A percentile compares a stretch with the other conserved stretches of the same genome.
Evolutionary conservation across 495 filamentous ascomycete species (phyloP).

Genomic region (Aspergillus sclerotioniger): DNA sequence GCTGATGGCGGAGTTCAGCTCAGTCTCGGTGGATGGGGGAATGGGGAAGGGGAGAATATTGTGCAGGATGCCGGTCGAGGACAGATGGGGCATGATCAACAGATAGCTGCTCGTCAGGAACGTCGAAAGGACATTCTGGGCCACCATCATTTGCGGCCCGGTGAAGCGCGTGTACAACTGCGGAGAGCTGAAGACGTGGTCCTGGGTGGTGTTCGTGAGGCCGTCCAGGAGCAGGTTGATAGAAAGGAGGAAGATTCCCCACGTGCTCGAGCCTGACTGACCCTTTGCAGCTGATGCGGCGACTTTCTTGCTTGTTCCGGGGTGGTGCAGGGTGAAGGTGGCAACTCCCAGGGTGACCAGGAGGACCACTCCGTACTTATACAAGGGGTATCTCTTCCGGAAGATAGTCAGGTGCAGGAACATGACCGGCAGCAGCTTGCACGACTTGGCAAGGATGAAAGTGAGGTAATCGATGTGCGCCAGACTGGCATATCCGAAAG

Average conservation of each 20-base stretch:
- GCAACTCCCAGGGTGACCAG: conserved; percentile 90
- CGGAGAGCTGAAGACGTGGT: conserved; percentile 77
- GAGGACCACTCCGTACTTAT: conserved; percentile 92
- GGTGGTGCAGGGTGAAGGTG: conserved; percentile 88
- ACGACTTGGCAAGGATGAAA: conserved; percentile 95
- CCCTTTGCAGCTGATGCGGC: conserved; percentile 40
- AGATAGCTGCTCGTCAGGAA: conserved; percentile 72
- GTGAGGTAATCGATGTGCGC: conserved; percentile 98
- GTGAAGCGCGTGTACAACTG: conserved; percentile 65
- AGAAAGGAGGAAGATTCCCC: conserved; percentile 81
- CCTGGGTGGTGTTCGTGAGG: conserved; percentile 93
- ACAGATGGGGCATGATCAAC: conserved; percentile 73
- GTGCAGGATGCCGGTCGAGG: conserved; percentile 59
- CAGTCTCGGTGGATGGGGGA: conserved; percentile 54
- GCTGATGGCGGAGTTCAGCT: conserved; percentile 72
- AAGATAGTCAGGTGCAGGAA: conserved; percentile 91
- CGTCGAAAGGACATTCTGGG: conserved; percentile 85
- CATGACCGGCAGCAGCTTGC: conserved; percentile 98
- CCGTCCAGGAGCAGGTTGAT: conserved; percentile 95
- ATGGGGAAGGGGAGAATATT: conserved; percentile 65
- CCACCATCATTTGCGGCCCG: conserved; percentile 99
- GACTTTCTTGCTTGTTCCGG: conserved; percentile 68
- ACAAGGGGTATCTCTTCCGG: conserved; percentile 84
- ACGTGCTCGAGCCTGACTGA: conserved; percentile 57
- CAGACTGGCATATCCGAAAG: conserved; percentile 92